Conservation (phyloP, 177 flowering plant genomes). For the Vitis hybrid region DNA sequence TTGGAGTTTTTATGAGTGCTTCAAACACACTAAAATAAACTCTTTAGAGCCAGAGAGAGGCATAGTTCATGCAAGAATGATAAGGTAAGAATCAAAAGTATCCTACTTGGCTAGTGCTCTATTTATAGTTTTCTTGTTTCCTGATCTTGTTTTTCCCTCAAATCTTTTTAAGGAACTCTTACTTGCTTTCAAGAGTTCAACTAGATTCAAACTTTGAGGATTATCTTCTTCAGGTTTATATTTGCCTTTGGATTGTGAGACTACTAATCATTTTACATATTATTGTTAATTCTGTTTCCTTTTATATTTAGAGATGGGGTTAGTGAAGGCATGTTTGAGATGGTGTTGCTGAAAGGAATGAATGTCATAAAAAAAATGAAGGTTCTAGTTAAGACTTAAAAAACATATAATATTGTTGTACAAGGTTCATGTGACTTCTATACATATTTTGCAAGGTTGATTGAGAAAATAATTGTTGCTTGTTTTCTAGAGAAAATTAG, state of each 20-base stretch:
- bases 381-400: neutral
- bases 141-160: neutral
- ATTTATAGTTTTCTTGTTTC: neutral
- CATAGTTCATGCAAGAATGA: slow-evolving; percentile 52
- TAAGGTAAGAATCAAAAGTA: slow-evolving; percentile 39
- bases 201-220: slow-evolving; percentile 54
- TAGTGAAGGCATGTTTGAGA: slow-evolving; percentile 82
- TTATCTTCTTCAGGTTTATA: slow-evolving; percentile 74
- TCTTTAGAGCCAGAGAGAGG: slow-evolving; percentile 52
- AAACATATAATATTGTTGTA: too few relatives aligned
- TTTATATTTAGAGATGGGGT: slow-evolving; percentile 82
- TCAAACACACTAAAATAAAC: slow-evolving; percentile 2
- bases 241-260: neutral
- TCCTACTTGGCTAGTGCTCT: neutral
- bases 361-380: slow-evolving; percentile 73
- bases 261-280: neutral
- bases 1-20: too few relatives aligned
- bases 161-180: slow-evolving; percentile 53
- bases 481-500: too few relatives aligned
- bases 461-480: too few relatives aligned
- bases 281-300: neutral
- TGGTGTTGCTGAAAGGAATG: slow-evolving; percentile 68
- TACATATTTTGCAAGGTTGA: too few relatives aligned
- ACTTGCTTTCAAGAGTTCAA: slow-evolving; percentile 45
- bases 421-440: too few relatives aligned